phyloP scores from a whole-genome alignment of 208 protist species.

The Zelonia costaricensis region DNA sequence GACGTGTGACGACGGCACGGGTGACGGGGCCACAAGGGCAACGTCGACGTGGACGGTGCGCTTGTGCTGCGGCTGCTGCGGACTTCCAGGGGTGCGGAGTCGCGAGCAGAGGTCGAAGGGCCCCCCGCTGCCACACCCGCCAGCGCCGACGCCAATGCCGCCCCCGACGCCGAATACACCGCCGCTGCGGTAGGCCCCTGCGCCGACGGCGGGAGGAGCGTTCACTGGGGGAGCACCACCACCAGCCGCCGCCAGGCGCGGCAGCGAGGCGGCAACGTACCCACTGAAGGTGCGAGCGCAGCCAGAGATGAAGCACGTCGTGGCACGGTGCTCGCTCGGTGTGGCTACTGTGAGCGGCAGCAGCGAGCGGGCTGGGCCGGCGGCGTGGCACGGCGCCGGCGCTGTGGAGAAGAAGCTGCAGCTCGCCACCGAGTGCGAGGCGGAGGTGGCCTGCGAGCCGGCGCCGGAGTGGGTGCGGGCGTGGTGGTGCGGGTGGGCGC shows the following conservation, averaged over 20 bases:
- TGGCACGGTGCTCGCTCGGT: background rate
- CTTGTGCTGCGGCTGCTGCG: background rate
- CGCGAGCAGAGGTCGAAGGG: background rate
- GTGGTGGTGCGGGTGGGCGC: too few species aligned
- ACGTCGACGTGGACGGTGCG: constrained; percentile 9
- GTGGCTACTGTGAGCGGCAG: background rate
- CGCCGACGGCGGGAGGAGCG: too few species aligned
- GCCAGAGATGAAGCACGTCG: constrained; percentile 8
- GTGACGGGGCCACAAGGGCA: background rate
- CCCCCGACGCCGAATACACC: too few species aligned
- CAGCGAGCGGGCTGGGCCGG: background rate
- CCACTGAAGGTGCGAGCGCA: constrained; percentile 10
- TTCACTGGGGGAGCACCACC: background rate
- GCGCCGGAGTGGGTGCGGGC: background rate
- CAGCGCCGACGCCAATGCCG: too few species aligned
- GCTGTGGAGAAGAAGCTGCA: background rate
- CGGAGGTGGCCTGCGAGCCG: background rate
- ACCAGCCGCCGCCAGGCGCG: background rate
- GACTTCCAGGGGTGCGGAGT: background rate
- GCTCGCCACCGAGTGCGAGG: background rate
- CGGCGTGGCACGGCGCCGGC: background rate
- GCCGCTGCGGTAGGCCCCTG: background rate
- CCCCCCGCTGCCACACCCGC: background rate
- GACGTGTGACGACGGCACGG: background rate
- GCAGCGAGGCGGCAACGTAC: constrained; percentile 10